Evolutionary conservation across 192 early-diverging fungal genomes (phyloP).

Genomic region (Helicostylum pulchrum): DNA sequence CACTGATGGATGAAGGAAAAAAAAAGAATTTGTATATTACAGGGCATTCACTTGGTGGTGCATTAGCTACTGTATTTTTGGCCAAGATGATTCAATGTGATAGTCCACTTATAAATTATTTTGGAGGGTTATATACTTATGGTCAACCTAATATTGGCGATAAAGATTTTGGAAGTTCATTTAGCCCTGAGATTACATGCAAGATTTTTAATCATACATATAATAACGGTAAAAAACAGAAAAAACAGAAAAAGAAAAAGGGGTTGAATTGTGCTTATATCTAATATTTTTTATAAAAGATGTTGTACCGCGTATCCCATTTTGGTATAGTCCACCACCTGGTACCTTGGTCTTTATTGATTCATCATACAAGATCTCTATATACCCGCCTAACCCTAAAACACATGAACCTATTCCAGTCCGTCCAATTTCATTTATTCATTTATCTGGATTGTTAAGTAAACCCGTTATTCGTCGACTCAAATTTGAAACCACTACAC

Average conservation of each 20-base stretch:
- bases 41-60: constrained; percentile 54
- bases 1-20: not conserved
- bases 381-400: constrained; percentile 50
- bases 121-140: constrained; percentile 52
- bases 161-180: constrained; percentile 45
- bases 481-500: constrained; percentile 37
- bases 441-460: constrained; percentile 53
- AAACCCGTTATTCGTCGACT: constrained; percentile 40
- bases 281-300: constrained; percentile 2
- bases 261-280: not conserved
- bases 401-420: constrained; percentile 48
- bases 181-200: constrained; percentile 40
- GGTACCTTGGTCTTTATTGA: constrained; percentile 56
- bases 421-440: constrained; percentile 49
- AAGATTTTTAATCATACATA: constrained; percentile 57
- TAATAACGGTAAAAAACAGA: constrained; percentile 48
- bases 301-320: constrained; percentile 15
- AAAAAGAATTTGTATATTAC: constrained; percentile 46
- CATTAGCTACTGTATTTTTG: constrained; percentile 47
- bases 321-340: constrained; percentile 40
- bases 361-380: constrained; percentile 40
- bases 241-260: not conserved
- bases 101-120: constrained; percentile 44
- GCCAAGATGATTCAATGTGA: constrained; percentile 51
- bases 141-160: constrained; percentile 52